Evolutionary conservation across 2,329 filamentous ascomycete species (phyloP).

Genomic region (Mycosphaerella arachidis): DNA sequence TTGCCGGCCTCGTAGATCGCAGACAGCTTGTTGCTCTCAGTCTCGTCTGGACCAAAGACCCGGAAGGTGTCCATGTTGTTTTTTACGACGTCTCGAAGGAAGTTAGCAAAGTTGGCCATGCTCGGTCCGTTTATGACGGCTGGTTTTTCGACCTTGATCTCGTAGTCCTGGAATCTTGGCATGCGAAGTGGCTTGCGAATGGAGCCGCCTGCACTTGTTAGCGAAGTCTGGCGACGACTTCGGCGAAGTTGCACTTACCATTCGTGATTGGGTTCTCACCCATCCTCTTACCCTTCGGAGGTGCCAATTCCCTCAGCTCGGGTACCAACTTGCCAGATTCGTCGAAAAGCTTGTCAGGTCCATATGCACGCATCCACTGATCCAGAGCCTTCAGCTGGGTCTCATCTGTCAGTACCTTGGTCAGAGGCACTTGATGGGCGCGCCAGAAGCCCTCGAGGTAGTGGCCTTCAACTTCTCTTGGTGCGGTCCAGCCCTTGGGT

Average conservation of each 20-base stretch:
- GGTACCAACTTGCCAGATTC: constrained; percentile 58
- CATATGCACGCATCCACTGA: constrained; percentile 72
- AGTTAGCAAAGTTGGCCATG: constrained; percentile 66
- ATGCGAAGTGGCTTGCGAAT: constrained; percentile 63
- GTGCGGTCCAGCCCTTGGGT: constrained; percentile 76
- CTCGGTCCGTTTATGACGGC: constrained; percentile 51
- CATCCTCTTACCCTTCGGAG: constrained; percentile 64
- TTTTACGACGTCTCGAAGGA: constrained; percentile 63
- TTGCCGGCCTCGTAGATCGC: constrained; percentile 68
- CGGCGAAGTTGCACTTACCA: neutral
- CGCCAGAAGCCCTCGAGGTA: constrained; percentile 74
- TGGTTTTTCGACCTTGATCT: constrained; percentile 57
- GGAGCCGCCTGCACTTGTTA: constrained; percentile 50
- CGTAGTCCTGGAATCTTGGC: constrained; percentile 66
- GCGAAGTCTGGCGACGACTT: neutral
- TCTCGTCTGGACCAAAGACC: constrained; percentile 75
- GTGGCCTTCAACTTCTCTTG: constrained; percentile 65
- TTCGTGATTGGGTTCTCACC: constrained; percentile 36
- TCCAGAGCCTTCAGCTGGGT: constrained; percentile 65
- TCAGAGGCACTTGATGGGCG: constrained; percentile 71
- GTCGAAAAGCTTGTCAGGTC: constrained; percentile 67
- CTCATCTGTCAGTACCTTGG: constrained; percentile 60
- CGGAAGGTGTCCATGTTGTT: constrained; percentile 66
- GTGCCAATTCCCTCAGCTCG: constrained; percentile 61
- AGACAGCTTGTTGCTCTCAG: constrained; percentile 72